Evolutionary conservation across 208 protist species (phyloP).

Genomic region (Phytomonas sp.): DNA sequence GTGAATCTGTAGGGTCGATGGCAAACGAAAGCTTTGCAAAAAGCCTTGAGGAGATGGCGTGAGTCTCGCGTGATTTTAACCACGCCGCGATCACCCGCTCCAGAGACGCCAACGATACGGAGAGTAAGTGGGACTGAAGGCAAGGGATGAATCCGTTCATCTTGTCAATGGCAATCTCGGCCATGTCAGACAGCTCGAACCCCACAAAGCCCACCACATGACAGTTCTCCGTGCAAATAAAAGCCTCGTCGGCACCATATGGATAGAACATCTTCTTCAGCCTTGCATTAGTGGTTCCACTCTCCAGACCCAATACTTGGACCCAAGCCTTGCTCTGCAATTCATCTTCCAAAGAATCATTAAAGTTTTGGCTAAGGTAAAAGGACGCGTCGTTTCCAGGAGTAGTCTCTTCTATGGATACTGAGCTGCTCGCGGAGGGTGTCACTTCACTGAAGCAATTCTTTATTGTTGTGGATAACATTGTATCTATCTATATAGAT

Average conservation of each 20-base stretch:
- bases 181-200: slow-evolving; percentile 63
- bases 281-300: slow-evolving; percentile 33
- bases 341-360: slow-evolving; percentile 11
- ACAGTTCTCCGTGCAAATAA: slow-evolving; percentile 33
- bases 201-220: slow-evolving; percentile 58
- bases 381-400: slow-evolving; percentile 66
- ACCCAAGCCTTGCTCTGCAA: slow-evolving; percentile 51
- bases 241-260: slow-evolving; percentile 75
- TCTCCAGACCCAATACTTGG: slow-evolving; percentile 43
- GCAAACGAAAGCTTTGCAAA: background rate
- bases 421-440: slow-evolving; percentile 31
- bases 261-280: slow-evolving; percentile 78
- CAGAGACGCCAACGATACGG: slow-evolving; percentile 27
- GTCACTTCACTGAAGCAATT: background rate
- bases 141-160: slow-evolving; percentile 80
- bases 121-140: slow-evolving; percentile 52
- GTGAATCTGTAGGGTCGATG: slow-evolving; percentile 19
- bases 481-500: slow-evolving; percentile 6
- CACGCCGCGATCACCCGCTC: slow-evolving; percentile 49
- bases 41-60: background rate
- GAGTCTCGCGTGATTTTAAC: slow-evolving; percentile 3
- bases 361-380: slow-evolving; percentile 15
- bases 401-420: slow-evolving; percentile 58
- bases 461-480: background rate
- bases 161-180: slow-evolving; percentile 54